Conservation (phyloP, 306 rosid species). For the Citrullus colocynthis region DNA sequence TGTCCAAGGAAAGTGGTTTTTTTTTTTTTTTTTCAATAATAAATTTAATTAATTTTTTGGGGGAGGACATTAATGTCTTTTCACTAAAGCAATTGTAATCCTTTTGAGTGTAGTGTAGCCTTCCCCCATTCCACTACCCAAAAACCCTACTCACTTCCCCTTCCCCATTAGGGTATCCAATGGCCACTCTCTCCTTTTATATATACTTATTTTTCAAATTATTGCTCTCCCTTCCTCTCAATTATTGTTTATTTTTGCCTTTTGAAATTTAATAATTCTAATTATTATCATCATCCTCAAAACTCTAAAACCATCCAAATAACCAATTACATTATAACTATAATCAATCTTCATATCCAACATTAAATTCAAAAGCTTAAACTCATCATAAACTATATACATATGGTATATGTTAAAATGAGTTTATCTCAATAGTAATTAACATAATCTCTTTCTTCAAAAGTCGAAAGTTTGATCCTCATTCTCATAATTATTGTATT, state of each 20-base stretch:
- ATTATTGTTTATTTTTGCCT: background rate
- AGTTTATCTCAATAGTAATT: no score
- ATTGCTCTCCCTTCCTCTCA: background rate
- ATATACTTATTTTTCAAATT: background rate
- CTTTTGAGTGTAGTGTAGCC: background rate
- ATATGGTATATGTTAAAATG: no score
- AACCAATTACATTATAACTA: no score
- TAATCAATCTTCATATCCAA: no score
- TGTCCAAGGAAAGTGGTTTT: conserved; percentile 24
- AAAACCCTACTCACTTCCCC: background rate
- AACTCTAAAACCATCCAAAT: background rate
- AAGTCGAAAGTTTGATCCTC: no score
- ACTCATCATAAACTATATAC: no score
- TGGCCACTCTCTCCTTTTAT: background rate
- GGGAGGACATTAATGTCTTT: background rate
- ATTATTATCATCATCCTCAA: background rate
- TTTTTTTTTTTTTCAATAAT: background rate
- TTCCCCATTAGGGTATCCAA: conserved; percentile 1
- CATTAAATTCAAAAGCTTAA: no score
- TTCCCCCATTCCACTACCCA: background rate
- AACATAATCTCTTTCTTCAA: no score
- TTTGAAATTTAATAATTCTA: background rate
- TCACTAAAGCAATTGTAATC: background rate
- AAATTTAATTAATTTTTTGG: background rate
- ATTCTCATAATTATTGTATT: no score